These are phyloP conservation scores for Tolypocladium sp. DNA, from an alignment of 2,329 filamentous ascomycete genomes.

Conservation along the genomic window DNA sequence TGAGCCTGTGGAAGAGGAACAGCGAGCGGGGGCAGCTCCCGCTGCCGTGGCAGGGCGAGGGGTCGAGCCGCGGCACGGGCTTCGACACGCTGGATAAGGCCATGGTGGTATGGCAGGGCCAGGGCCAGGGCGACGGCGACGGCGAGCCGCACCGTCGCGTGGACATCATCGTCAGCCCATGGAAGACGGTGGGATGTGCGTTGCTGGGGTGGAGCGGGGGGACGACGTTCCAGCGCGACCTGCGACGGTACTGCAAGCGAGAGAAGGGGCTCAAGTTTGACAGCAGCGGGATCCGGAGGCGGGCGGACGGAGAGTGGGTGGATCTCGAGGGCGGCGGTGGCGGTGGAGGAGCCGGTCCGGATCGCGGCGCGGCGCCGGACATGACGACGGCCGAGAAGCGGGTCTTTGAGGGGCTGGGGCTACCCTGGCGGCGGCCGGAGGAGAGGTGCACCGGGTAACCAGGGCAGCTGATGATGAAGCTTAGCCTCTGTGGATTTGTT, in stretches of 20 bases:
- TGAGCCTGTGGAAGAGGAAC: slow-evolving; percentile 60
- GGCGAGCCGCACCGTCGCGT: slow-evolving; percentile 64
- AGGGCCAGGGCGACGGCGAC: background rate
- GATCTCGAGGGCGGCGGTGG: slow-evolving; percentile 53
- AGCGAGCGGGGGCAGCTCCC: slow-evolving; percentile 62
- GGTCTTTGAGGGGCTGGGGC: slow-evolving; percentile 68
- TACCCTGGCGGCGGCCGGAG: slow-evolving; percentile 57
- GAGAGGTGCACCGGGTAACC: slow-evolving; percentile 58
- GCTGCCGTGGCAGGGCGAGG: slow-evolving; percentile 40
- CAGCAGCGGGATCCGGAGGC: slow-evolving; percentile 71
- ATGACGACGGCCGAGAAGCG: slow-evolving; percentile 68
- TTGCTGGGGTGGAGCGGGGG: slow-evolving; percentile 82
- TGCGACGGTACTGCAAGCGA: slow-evolving; percentile 70
- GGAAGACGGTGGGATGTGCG: slow-evolving; percentile 82
- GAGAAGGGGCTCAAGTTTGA: slow-evolving; percentile 76
- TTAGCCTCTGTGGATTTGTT: background rate
- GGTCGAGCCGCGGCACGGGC: slow-evolving; percentile 35
- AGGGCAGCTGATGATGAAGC: background rate
- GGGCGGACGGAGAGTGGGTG: slow-evolving; percentile 57
- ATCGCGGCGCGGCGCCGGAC: slow-evolving; percentile 39
- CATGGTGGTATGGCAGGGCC: slow-evolving; percentile 75
- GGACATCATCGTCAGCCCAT: slow-evolving; percentile 85
- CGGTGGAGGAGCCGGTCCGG: background rate
- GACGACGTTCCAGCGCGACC: slow-evolving; percentile 81
- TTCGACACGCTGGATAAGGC: slow-evolving; percentile 91